phyloP scores from a whole-genome alignment of 495 filamentous ascomycete genomes.

The Xanthoparmelia taractica region DNA sequence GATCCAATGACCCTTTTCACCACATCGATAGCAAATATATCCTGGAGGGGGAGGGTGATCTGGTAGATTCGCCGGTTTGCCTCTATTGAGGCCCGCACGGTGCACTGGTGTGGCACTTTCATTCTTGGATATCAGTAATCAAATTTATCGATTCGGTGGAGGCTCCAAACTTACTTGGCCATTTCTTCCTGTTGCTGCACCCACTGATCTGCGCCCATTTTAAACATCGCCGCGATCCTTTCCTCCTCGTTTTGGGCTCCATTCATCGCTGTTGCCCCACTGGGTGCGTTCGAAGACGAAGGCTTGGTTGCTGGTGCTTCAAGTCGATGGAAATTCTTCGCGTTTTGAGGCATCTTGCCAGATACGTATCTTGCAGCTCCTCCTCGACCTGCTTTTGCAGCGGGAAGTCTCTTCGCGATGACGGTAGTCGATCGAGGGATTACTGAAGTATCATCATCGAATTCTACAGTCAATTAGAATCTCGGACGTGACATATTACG shows the following conservation, averaged over 20 bases:
- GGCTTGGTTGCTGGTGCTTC: constrained; percentile 50
- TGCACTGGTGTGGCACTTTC: constrained; percentile 56
- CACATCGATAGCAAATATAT: constrained; percentile 96
- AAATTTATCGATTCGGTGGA: not conserved
- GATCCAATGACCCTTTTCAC: constrained; percentile 98
- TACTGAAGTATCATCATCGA: constrained; percentile 92
- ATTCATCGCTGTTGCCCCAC: constrained; percentile 52
- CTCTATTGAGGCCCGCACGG: constrained; percentile 44
- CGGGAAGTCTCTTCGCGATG: constrained; percentile 80
- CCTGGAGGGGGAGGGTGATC: constrained; percentile 85
- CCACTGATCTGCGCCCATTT: constrained; percentile 78
- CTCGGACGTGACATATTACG: not conserved
- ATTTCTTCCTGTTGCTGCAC: constrained; percentile 81
- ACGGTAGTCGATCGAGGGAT: constrained; percentile 92
- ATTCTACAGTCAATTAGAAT: constrained; percentile 51
- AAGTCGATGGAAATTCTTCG: constrained; percentile 69
- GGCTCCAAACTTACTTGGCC: constrained; percentile 64
- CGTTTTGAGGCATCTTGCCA: constrained; percentile 89
- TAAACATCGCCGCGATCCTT: constrained; percentile 80
- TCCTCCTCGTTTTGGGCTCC: constrained; percentile 81
- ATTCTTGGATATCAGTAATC: constrained; percentile 19
- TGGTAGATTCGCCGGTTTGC: constrained; percentile 66
- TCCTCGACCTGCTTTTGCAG: constrained; percentile 70
- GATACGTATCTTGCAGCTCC: constrained; percentile 92
- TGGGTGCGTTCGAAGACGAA: constrained; percentile 42